These are phyloP conservation scores for Onygenales sp. DNA, from an alignment of 2,329 filamentous ascomycete genomes.

Conservation along the genomic window DNA sequence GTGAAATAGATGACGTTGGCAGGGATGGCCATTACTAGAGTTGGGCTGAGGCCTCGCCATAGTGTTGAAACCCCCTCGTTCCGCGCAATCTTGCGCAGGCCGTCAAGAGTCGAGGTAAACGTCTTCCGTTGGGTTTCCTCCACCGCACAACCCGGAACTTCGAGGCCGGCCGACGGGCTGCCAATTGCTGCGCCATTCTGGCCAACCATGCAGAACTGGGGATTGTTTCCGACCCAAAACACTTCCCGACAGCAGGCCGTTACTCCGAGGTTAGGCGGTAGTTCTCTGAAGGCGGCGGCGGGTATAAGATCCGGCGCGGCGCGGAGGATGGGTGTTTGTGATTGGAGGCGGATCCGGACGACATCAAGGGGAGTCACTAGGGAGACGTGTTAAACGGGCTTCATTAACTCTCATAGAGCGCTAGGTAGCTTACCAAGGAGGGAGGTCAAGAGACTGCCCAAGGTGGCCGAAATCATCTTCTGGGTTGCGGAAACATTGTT, in stretches of 20 bases:
- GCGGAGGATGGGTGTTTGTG: conserved; percentile 53
- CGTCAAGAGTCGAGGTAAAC: conserved; percentile 86
- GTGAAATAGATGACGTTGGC: conserved; percentile 98
- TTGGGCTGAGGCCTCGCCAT: conserved; percentile 92
- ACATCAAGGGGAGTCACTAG: conserved; percentile 92
- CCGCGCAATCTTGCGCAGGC: conserved; percentile 83
- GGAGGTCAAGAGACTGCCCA: conserved; percentile 82
- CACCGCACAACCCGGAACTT: conserved; percentile 64
- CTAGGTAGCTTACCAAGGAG: conserved; percentile 58
- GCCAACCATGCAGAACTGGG: conserved; percentile 69
- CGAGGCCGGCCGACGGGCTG: conserved; percentile 32
- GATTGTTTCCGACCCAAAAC: conserved; percentile 85
- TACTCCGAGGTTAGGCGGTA: conserved; percentile 79
- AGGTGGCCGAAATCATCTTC: conserved; percentile 91
- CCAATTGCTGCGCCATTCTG: conserved; percentile 17
- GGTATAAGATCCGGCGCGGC: conserved; percentile 32
- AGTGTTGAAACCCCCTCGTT: conserved; percentile 81
- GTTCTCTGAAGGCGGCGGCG: conserved; percentile 51
- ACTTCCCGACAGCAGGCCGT: conserved; percentile 94
- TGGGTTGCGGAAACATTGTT: conserved; percentile 66
- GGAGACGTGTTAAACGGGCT: background rate
- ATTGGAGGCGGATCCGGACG: conserved; percentile 87
- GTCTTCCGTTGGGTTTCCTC: conserved; percentile 75
- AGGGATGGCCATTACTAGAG: conserved; percentile 84
- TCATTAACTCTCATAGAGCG: background rate